Percentiles rank a stretch among this genome's conserved stretches.
These are phyloP conservation scores for Floccularia luteovirens DNA, from an alignment of 768 basidiomycete species.

Conservation along the genomic window DNA sequence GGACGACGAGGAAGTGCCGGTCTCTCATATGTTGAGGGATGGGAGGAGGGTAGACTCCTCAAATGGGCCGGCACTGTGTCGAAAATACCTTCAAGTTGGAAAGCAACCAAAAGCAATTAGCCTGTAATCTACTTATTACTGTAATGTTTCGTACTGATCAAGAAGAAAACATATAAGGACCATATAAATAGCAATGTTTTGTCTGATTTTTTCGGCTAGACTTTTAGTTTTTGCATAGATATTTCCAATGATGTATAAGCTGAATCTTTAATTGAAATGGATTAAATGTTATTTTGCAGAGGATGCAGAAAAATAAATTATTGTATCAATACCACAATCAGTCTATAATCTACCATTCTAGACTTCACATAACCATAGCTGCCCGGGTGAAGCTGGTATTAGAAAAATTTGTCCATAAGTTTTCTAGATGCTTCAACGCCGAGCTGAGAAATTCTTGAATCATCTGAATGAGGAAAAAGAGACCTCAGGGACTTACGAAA, in stretches of 20 bases:
- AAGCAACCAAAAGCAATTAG: constrained; percentile 16
- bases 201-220: too few relatives aligned
- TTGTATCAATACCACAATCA: too few relatives aligned
- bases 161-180: constrained; percentile 11
- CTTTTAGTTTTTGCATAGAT: too few relatives aligned
- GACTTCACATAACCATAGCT: too few relatives aligned
- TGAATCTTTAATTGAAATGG: too few relatives aligned
- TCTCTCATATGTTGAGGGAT: constrained; percentile 66
- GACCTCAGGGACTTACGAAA: constrained; percentile 50
- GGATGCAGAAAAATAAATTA: too few relatives aligned
- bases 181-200: too few relatives aligned
- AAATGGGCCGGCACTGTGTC: constrained; percentile 63
- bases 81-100: constrained; percentile 79
- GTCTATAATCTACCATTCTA: too few relatives aligned
- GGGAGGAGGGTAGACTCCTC: constrained; percentile 66
- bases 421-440: constrained; percentile 91
- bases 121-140: background rate
- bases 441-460: constrained; percentile 40
- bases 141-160: constrained; percentile 1
- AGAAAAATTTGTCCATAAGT: constrained; percentile 64
- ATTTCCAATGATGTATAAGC: too few relatives aligned
- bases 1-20: constrained; percentile 55
- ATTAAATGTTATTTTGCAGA: too few relatives aligned
- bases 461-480: constrained; percentile 1
- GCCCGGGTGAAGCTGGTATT: too few relatives aligned